A percentile compares a stretch with the other conserved stretches of the same genome.
These are phyloP conservation scores for Fraxinus baroniana DNA, from an alignment of 305 asterid genomes.

Conservation along the genomic window DNA sequence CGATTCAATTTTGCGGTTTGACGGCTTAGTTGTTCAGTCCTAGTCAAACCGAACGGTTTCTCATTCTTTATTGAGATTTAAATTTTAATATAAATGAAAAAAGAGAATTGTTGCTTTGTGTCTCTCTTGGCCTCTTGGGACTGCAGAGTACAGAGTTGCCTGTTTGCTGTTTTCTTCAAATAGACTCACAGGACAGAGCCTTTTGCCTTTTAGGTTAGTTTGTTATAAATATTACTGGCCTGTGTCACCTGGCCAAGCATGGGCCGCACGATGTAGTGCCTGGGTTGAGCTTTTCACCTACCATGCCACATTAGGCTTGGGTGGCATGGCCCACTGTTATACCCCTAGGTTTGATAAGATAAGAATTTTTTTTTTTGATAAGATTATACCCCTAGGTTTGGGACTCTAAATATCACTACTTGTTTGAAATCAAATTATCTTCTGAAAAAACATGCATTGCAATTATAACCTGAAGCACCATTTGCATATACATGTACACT, in stretches of 20 bases:
- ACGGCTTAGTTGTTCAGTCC: too few species aligned
- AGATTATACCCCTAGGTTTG: not conserved
- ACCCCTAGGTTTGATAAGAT: not conserved
- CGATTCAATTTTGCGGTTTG: too few species aligned
- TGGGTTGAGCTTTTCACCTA: not conserved
- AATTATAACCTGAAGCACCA: not conserved
- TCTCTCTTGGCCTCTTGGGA: not conserved
- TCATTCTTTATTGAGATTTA: not conserved
- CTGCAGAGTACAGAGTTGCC: not conserved
- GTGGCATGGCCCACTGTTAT: not conserved
- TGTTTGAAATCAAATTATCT: not conserved
- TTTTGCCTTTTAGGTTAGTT: not conserved
- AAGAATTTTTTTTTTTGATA: too few species aligned
- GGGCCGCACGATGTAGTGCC: not conserved
- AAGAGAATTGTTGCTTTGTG: not conserved
- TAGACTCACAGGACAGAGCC: not conserved
- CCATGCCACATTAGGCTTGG: not conserved
- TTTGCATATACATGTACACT: not conserved
- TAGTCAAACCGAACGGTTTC: not conserved
- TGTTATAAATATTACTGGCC: not conserved
- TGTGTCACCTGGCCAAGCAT: not conserved
- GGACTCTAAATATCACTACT: not conserved
- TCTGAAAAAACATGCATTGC: not conserved
- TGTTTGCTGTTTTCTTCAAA: not conserved
- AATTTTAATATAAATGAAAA: not conserved